phyloP scores from a whole-genome alignment of 768 basidiomycete genomes.

The Mycena epipterygia region DNA sequence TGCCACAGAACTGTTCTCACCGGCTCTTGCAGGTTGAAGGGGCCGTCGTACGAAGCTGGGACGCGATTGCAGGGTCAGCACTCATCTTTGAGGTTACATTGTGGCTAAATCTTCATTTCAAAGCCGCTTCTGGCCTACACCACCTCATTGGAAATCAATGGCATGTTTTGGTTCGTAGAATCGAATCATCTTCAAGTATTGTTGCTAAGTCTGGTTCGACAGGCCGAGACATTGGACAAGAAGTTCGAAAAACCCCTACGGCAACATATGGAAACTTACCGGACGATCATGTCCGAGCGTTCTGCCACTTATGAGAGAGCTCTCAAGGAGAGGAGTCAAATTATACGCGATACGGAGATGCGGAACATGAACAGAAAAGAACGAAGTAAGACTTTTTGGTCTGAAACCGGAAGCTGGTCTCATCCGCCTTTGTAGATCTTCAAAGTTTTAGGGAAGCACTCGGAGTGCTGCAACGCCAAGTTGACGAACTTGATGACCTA shows the following conservation, averaged over 20 bases:
- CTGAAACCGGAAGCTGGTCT: conserved; percentile 3
- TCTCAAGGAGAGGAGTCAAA: conserved; percentile 85
- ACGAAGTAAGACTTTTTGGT: conserved; percentile 70
- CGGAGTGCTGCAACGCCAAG: conserved; percentile 84
- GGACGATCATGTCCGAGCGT: conserved; percentile 78
- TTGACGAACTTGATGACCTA: conserved; percentile 91
- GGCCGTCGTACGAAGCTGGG: conserved; percentile 84
- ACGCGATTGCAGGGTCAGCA: conserved; percentile 73
- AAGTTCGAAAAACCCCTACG: conserved; percentile 91
- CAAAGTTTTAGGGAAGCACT: conserved; percentile 91
- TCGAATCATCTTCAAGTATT: background rate
- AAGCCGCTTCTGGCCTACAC: conserved; percentile 87
- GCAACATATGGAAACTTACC: conserved; percentile 88
- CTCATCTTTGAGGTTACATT: conserved; percentile 7
- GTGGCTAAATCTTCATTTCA: conserved; percentile 21
- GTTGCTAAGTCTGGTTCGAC: conserved; percentile 7
- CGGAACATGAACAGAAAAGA: conserved; percentile 88
- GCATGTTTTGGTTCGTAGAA: conserved; percentile 82
- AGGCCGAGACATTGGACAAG: conserved; percentile 90
- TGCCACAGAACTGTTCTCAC: background rate
- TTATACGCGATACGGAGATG: conserved; percentile 89
- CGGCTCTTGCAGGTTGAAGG: conserved; percentile 73
- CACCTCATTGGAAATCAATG: conserved; percentile 94
- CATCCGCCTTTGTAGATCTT: conserved; percentile 68
- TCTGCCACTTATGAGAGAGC: conserved; percentile 87